Evolutionary conservation across 2,329 filamentous ascomycete genomes (phyloP).

Genomic region (Cadophora luteo-olivacea): DNA sequence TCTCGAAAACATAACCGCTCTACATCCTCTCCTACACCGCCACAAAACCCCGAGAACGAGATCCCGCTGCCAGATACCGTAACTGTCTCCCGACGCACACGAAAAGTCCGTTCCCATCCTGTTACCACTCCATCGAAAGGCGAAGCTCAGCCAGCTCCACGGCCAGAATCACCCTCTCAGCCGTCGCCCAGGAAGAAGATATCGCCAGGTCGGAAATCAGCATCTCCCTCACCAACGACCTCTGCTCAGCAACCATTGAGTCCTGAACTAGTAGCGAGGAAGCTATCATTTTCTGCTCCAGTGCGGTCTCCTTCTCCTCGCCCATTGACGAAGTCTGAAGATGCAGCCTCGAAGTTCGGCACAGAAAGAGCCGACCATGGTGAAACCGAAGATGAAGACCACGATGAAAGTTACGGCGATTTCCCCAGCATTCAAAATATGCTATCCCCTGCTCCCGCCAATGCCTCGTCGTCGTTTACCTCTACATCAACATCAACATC

Average conservation of each 20-base stretch:
- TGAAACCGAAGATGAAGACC: neutral
- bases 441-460: neutral
- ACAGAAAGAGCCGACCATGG: neutral
- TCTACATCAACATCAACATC: neutral
- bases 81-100: constrained; percentile 21
- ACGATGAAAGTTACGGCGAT: neutral
- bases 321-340: neutral
- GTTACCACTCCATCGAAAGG: constrained; percentile 16
- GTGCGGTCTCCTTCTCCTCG: neutral
- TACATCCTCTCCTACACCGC: constrained; percentile 17
- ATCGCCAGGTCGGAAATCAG: constrained; percentile 17
- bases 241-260: neutral
- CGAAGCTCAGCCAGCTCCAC: neutral
- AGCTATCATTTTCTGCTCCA: constrained; percentile 4
- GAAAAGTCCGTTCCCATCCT: constrained; percentile 6
- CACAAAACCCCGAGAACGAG: constrained; percentile 10
- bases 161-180: constrained; percentile 5
- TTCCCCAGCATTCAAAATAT: constrained; percentile 5
- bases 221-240: neutral
- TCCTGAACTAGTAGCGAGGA: constrained; percentile 18
- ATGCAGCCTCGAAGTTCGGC: neutral
- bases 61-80: constrained; percentile 23
- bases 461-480: neutral
- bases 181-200: constrained; percentile 25
- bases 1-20: constrained; percentile 20